Evolutionary conservation across 495 filamentous ascomycete genomes (phyloP).

Genomic region (Aspergillus olivimuriae): DNA sequence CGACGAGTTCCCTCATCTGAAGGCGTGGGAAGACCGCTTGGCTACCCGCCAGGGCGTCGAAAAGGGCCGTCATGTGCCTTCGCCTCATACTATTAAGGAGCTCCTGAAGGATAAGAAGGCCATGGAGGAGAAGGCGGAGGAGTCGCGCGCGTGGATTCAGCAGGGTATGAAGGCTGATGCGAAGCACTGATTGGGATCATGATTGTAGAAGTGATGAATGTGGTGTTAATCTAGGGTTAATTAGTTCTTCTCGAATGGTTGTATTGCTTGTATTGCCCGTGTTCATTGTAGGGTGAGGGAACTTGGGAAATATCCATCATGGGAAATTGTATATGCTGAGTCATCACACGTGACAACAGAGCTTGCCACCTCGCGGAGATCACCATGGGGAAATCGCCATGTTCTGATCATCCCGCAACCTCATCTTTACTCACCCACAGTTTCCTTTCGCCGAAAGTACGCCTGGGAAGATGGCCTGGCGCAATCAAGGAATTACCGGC

Average conservation of each 20-base stretch:
- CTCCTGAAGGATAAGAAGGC: slow-evolving; percentile 48
- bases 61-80: slow-evolving; percentile 75
- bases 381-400: background rate
- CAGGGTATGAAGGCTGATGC: slow-evolving; percentile 56
- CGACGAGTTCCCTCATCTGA: slow-evolving; percentile 68
- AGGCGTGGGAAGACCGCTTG: slow-evolving; percentile 70
- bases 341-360: slow-evolving; percentile 14
- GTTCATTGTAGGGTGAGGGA: background rate
- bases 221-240: no score
- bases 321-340: slow-evolving; percentile 3
- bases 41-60: slow-evolving; percentile 59
- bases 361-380: slow-evolving; percentile 12
- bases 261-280: background rate
- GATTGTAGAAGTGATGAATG: no score
- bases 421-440: background rate
- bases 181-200: slow-evolving; percentile 23
- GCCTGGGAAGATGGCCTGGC: slow-evolving; percentile 90
- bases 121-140: slow-evolving; percentile 46
- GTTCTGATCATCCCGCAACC: no score
- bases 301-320: background rate
- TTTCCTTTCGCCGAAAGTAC: background rate
- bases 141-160: slow-evolving; percentile 53
- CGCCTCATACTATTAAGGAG: slow-evolving; percentile 56
- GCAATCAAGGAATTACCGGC: slow-evolving; percentile 91
- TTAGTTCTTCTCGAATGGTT: no score